A percentile compares a stretch with the other conserved stretches of the same genome.
These are phyloP conservation scores for Coniophora puteana DNA, from an alignment of 1,284 basidiomycete genomes.

Conservation along the genomic window DNA sequence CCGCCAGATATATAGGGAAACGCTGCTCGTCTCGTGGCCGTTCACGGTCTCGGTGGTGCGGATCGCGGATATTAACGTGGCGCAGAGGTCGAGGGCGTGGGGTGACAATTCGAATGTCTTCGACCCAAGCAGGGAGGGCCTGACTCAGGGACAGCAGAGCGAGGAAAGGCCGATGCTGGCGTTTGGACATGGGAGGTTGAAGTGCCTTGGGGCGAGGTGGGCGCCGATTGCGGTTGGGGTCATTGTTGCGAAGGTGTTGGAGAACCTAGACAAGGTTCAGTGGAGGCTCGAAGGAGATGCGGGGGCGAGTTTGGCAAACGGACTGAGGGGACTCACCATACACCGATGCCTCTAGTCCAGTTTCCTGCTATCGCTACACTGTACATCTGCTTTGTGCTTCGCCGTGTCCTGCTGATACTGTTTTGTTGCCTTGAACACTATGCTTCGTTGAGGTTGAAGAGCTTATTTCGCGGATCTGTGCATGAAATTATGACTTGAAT, in stretches of 20 bases:
- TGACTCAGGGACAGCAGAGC: slow-evolving; percentile 13
- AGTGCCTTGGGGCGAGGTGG: slow-evolving; percentile 43
- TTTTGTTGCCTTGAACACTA: too few relatives aligned
- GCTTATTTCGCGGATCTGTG: too few relatives aligned
- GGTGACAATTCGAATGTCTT: slow-evolving; percentile 30
- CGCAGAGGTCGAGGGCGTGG: slow-evolving; percentile 37
- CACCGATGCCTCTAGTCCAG: too few relatives aligned
- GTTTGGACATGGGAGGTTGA: slow-evolving; percentile 38
- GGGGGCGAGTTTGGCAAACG: slow-evolving; percentile 34
- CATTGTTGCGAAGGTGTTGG: slow-evolving; percentile 38
- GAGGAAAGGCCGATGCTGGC: slow-evolving; percentile 24
- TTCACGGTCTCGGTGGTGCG: slow-evolving; percentile 9
- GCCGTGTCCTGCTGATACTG: too few relatives aligned
- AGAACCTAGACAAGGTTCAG: slow-evolving; percentile 24
- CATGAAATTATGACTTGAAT: too few relatives aligned
- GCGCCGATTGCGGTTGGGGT: slow-evolving; percentile 45
- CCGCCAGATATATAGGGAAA: slow-evolving; percentile 34
- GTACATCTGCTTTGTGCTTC: too few relatives aligned
- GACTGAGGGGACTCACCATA: slow-evolving; percentile 37
- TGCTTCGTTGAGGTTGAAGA: too few relatives aligned
- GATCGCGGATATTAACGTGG: slow-evolving; percentile 36
- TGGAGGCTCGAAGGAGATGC: slow-evolving; percentile 28
- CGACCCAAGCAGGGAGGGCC: slow-evolving; percentile 32
- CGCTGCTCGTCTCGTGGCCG: slow-evolving; percentile 13
- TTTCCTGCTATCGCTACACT: too few relatives aligned